Percentiles rank a stretch among this genome's conserved stretches.
Evolutionary conservation across 2,329 filamentous ascomycete genomes (phyloP).

Genomic region (Fusarium succisae): DNA sequence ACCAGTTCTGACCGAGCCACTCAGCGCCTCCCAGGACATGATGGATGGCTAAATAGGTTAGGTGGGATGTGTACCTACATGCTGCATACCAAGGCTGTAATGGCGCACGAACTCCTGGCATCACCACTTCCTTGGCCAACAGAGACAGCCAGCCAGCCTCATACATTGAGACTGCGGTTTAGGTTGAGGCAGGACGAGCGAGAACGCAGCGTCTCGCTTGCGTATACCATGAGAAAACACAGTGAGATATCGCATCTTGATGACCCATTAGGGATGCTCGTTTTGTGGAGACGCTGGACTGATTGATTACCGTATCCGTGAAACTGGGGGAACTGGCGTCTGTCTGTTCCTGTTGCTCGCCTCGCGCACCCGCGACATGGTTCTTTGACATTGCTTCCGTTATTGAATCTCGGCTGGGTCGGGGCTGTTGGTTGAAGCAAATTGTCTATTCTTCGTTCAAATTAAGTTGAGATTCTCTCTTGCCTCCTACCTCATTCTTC

Average conservation of each 20-base stretch:
- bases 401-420: constrained; percentile 3
- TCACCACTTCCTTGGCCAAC: constrained; percentile 13
- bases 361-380: constrained; percentile 3
- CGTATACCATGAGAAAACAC: neutral
- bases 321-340: constrained; percentile 13
- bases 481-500: constrained; percentile 2
- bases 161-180: neutral
- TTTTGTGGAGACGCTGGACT: neutral
- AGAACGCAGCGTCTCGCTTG: constrained; percentile 18
- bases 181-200: constrained; percentile 11
- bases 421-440: neutral
- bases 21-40: constrained; percentile 18
- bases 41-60: constrained; percentile 22
- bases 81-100: constrained; percentile 28
- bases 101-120: constrained; percentile 26
- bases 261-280: constrained; percentile 7
- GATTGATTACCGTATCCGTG: constrained; percentile 9
- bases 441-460: neutral
- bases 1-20: constrained; percentile 38
- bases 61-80: constrained; percentile 36
- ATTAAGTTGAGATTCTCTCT: constrained; percentile 4
- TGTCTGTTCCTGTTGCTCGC: constrained; percentile 17
- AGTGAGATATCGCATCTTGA: constrained; percentile 15
- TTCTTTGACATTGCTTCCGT: constrained; percentile 2
- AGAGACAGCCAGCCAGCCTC: constrained; percentile 18